Conservation (phyloP, 2,329 filamentous ascomycete genomes). For the Calonectria pauciramosa region DNA sequence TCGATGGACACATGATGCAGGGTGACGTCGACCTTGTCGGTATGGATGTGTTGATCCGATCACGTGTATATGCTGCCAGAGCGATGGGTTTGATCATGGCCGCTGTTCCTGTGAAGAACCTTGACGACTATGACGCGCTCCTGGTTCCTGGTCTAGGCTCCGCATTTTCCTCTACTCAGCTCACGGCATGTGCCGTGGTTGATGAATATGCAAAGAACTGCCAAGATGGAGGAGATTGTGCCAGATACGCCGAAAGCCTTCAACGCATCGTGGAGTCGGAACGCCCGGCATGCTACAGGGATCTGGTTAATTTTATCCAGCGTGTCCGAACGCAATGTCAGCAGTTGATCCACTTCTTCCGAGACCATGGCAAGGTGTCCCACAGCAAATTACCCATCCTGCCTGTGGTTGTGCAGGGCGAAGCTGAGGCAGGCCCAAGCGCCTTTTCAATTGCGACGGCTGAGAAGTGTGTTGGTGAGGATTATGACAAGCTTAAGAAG, state of each 20-base stretch:
- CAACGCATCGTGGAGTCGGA: conserved; percentile 85
- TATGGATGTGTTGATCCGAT: conserved; percentile 88
- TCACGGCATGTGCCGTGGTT: conserved; percentile 85
- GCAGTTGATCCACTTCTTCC: conserved; percentile 90
- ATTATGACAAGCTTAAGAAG: conserved; percentile 91
- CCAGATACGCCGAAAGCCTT: conserved; percentile 74
- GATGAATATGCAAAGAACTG: conserved; percentile 86
- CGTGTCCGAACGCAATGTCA: conserved; percentile 92
- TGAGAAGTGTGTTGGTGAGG: conserved; percentile 86
- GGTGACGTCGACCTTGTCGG: conserved; percentile 97
- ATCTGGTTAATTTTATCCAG: conserved; percentile 91
- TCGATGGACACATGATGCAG: conserved; percentile 98
- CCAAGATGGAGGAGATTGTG: conserved; percentile 54
- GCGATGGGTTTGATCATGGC: conserved; percentile 90
- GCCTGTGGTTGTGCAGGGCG: conserved; percentile 93
- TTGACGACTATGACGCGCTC: conserved; percentile 74
- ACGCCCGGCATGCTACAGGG: conserved; percentile 85
- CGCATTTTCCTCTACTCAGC: conserved; percentile 86
- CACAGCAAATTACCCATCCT: conserved; percentile 81
- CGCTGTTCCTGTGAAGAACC: conserved; percentile 74
- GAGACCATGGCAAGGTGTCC: conserved; percentile 88
- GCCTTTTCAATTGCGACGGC: conserved; percentile 92
- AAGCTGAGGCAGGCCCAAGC: conserved; percentile 89
- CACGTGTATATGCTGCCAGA: conserved; percentile 86
- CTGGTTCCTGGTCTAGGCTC: conserved; percentile 78